Percentiles rank a stretch among this genome's conserved stretches.
Conservation (phyloP, 495 filamentous ascomycete genomes). For the Penicillium ucsense region DNA sequence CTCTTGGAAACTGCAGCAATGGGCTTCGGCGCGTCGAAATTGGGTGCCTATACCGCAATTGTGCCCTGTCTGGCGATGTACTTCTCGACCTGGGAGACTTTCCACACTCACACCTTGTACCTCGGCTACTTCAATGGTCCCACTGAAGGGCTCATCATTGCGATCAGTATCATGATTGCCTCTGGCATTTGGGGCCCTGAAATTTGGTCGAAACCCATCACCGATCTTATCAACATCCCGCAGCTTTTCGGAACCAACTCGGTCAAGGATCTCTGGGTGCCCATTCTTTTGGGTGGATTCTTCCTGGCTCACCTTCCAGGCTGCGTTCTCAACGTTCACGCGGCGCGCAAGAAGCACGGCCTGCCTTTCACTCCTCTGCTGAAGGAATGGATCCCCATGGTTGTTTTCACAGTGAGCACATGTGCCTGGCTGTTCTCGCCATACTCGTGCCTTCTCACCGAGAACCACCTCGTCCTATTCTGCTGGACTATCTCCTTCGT, state of each 20-base stretch:
- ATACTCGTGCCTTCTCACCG: slow-evolving; percentile 62
- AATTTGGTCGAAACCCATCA: slow-evolving; percentile 73
- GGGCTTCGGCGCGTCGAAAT: slow-evolving; percentile 70
- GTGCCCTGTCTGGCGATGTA: slow-evolving; percentile 95
- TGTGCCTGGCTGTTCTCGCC: slow-evolving; percentile 82
- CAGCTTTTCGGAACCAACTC: slow-evolving; percentile 54
- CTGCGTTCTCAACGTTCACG: slow-evolving; percentile 69
- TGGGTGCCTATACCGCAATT: slow-evolving; percentile 84
- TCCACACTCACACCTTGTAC: slow-evolving; percentile 95
- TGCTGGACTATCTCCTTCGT: slow-evolving; percentile 92
- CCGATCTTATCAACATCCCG: slow-evolving; percentile 49
- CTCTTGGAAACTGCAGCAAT: slow-evolving; percentile 83
- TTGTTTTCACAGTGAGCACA: slow-evolving; percentile 62
- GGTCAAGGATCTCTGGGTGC: slow-evolving; percentile 81
- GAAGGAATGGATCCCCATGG: slow-evolving; percentile 89
- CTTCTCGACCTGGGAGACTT: slow-evolving; percentile 99
- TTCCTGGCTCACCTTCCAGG: slow-evolving; percentile 73
- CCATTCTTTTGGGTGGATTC: slow-evolving; percentile 60
- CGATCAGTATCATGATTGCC: slow-evolving; percentile 71
- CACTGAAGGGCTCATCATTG: slow-evolving; percentile 89
- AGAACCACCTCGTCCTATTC: slow-evolving; percentile 85
- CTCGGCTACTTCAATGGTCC: slow-evolving; percentile 96
- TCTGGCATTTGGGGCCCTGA: slow-evolving; percentile 81
- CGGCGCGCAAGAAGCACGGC: slow-evolving; percentile 59
- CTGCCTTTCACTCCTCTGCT: slow-evolving; percentile 79